Evolutionary conservation across 2,329 filamentous ascomycete species (phyloP).

Genomic region (Balansia obtecta): DNA sequence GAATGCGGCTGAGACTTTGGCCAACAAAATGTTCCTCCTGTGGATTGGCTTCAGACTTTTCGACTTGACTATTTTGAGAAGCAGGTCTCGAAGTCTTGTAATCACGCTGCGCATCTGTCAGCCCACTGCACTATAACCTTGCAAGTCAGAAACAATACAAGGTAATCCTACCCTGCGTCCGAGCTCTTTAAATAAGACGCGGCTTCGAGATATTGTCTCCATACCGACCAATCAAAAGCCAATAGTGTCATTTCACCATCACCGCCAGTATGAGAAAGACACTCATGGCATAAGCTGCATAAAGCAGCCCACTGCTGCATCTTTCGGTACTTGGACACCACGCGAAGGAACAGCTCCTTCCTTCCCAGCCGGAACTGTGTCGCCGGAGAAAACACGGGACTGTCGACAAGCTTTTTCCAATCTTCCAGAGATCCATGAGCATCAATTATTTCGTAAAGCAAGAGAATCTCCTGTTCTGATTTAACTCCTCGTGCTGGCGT

Average conservation of each 20-base stretch:
- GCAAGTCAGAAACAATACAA: background rate
- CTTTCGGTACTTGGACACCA: slow-evolving; percentile 23
- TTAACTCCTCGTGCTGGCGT: slow-evolving; percentile 21
- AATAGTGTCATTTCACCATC: slow-evolving; percentile 26
- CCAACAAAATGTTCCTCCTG: slow-evolving; percentile 25
- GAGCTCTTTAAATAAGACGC: slow-evolving; percentile 20
- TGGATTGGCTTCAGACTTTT: slow-evolving; percentile 24
- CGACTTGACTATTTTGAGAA: slow-evolving; percentile 18
- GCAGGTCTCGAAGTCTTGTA: slow-evolving; percentile 16
- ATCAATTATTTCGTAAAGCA: slow-evolving; percentile 35
- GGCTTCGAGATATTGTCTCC: slow-evolving; percentile 27
- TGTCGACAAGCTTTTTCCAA: slow-evolving; percentile 25
- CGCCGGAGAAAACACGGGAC: slow-evolving; percentile 28
- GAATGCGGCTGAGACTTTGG: slow-evolving; percentile 26
- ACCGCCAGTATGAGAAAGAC: slow-evolving; percentile 26
- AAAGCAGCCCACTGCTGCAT: slow-evolving; percentile 29
- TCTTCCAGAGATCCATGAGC: slow-evolving; percentile 30
- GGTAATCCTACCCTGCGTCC: slow-evolving; percentile 21
- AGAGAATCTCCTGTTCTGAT: slow-evolving; percentile 36
- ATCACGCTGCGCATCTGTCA: slow-evolving; percentile 15
- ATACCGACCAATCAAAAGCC: slow-evolving; percentile 32
- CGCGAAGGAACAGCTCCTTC: slow-evolving; percentile 34
- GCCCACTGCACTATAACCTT: background rate
- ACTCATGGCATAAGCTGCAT: slow-evolving; percentile 31
- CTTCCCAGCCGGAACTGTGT: slow-evolving; percentile 32